Evolutionary conservation across 1,139 yeast species (phyloP).

Genomic region (Lodderomyces elongisporus): DNA sequence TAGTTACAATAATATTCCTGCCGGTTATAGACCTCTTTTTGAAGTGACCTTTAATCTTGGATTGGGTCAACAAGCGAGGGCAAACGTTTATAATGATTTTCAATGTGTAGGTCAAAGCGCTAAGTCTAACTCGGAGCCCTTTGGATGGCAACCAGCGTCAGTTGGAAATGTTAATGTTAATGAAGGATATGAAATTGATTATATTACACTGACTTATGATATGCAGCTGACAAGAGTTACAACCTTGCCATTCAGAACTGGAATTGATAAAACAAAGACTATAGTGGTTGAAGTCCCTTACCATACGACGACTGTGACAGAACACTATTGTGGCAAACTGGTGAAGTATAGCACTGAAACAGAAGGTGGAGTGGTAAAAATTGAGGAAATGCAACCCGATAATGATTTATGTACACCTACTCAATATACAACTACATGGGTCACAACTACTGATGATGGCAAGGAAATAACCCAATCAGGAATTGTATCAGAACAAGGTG

Average conservation of each 20-base stretch:
- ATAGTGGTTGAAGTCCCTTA: constrained; percentile 16
- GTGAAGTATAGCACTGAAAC: too few relatives aligned
- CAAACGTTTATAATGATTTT: background rate
- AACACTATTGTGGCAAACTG: constrained; percentile 10
- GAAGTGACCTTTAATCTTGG: constrained; percentile 9
- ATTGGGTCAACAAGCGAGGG: background rate
- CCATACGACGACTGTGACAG: constrained; percentile 14
- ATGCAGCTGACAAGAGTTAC: constrained; percentile 16
- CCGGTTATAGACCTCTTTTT: constrained; percentile 27
- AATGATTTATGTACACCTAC: too few relatives aligned
- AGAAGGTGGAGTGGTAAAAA: too few relatives aligned
- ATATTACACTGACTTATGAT: too few relatives aligned
- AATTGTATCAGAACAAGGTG: background rate
- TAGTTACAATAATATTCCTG: constrained; percentile 20
- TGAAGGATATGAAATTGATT: too few relatives aligned
- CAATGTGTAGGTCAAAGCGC: constrained; percentile 1
- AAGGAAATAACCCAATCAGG: background rate
- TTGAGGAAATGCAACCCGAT: too few relatives aligned
- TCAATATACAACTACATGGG: background rate
- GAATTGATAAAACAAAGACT: constrained; percentile 15
- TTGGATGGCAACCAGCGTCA: too few relatives aligned
- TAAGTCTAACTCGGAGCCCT: background rate
- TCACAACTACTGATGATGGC: background rate
- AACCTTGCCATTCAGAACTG: constrained; percentile 14
- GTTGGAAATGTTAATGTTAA: too few relatives aligned